Evolutionary conservation across 331 rosid species (phyloP), one percentile per base, ranked within the genome.

Genomic region (Phaseolus coccineus): DNA sequence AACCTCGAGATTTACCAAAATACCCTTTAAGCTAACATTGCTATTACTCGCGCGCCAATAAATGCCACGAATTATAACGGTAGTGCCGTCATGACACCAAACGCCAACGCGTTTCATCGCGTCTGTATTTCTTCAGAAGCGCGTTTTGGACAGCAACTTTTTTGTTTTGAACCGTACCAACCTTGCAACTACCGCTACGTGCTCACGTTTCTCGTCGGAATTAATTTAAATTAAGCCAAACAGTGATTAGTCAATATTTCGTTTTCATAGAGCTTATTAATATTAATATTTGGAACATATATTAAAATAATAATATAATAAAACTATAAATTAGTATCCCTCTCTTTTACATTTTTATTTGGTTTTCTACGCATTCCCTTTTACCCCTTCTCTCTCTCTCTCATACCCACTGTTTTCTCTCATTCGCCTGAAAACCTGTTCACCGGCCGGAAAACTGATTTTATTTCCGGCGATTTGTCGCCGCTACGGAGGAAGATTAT

Each of bases 271-370:
- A 19, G 22, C 22, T 19, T 19, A 19, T 19, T 19, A 19, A 19
- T 19, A 19, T 19, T 19, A 35, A 35, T 35, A 35, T 35, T 35
- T 35, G 22, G 39, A 35, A 35, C 39, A 35, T 42, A 8, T 42
- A 42, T 8, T 42, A 42, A 42, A 8, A 39, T 8, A 8, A 44
- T 44, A 6, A 10, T 71, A 53, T 62, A 75, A 28, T 92, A 87
- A 94, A 91, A 86, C 74, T 82, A 85, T 78, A 87, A 86, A 83
- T 85, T 77, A 46, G 3, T 42, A 87, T 92, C 90, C 81, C 80
- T 73, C 25, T 69, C 39, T 35, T 59, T 0, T 35, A 31, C 86
- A 85, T 91, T 90, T 88, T 82, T 19, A 19, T 19, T 19, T 74
- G 85, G 88, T 89, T 94, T 87, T 85, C 87, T 83, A 79, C 84